Evolutionary conservation across 306 rosid species (phyloP), one percentile per base, ranked within the genome.

Genomic region (Myrica gale): DNA sequence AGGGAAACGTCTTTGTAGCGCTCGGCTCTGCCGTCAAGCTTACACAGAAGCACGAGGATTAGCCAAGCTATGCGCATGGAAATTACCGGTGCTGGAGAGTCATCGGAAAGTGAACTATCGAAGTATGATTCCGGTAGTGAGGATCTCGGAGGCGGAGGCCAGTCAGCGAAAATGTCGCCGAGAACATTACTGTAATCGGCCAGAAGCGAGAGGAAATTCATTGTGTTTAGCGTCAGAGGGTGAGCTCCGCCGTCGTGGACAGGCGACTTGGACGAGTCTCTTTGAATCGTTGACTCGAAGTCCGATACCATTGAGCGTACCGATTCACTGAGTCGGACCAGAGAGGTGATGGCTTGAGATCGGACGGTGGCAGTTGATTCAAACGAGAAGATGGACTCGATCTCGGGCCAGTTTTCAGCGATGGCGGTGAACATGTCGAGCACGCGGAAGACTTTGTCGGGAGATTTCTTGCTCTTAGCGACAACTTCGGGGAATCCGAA

Each of bases 401-500:
- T 89, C 72, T 89, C 92, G 58, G 88, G 83, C 86, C 72, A 80
- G 20, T 77, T 53, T 11, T 72, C 83, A 13, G 82, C 63, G 43
- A 87, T 80, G 1, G 77, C 76, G 1, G 84, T 46, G 74, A 87
- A 86, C 91, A 91, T 85, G 47, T 88, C 96, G 13, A 93, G 97
- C 32, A 86, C 45, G 5, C 89, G 82, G 53, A 91, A 91, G 4
- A 93, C 81, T 57, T 77, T 87, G 62, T 90, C 91, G 7, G 91
- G 87, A 7, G 71, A 69, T 78, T 84, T 88, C 74, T 87, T 89
- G 3, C 78, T 58, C 67, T 81, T 93, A 0, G 84, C 77, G 0
- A 87, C 78, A 46, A 84, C 74, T 39, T 89, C 89, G 0, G 96
- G 97, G 58, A 93, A 89, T 56, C 81, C 54, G 13, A 93, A 89